These are phyloP conservation scores for Sarocladium oryzae DNA, from an alignment of 2,329 filamentous ascomycete genomes.

Conservation along the genomic window DNA sequence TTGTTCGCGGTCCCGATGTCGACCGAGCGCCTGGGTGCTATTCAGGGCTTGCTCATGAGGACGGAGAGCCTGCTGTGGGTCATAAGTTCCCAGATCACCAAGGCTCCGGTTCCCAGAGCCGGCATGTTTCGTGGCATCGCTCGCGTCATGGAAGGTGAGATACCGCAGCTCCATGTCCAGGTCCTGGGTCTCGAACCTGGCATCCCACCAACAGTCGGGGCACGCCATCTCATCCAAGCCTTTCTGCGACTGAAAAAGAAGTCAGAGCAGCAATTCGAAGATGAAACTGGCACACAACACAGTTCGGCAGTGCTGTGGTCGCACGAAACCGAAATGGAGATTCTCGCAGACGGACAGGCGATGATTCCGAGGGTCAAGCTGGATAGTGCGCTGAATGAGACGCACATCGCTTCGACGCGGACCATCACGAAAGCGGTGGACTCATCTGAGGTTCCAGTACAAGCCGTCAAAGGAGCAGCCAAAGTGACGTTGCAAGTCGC, in stretches of 20 bases:
- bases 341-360: slow-evolving; percentile 11
- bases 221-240: slow-evolving; percentile 5
- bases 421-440: slow-evolving; percentile 10
- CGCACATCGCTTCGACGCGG: slow-evolving; percentile 11
- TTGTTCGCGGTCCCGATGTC: slow-evolving; percentile 12
- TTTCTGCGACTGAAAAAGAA: slow-evolving; percentile 8
- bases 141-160: slow-evolving; percentile 6
- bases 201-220: not conserved
- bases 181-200: slow-evolving; percentile 6
- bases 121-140: slow-evolving; percentile 12
- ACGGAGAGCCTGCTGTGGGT: slow-evolving; percentile 13
- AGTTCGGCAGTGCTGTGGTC: slow-evolving; percentile 8
- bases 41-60: slow-evolving; percentile 10
- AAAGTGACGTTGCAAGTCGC: slow-evolving; percentile 6
- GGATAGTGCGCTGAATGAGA: slow-evolving; percentile 10
- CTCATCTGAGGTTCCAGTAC: slow-evolving; percentile 3
- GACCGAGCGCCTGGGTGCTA: slow-evolving; percentile 4
- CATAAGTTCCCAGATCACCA: slow-evolving; percentile 7
- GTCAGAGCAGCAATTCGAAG: not conserved
- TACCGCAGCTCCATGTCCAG: slow-evolving; percentile 9
- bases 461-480: not conserved
- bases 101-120: slow-evolving; percentile 10
- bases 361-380: slow-evolving; percentile 12
- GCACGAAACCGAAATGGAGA: slow-evolving; percentile 10
- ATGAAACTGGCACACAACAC: not conserved